A percentile compares a stretch with the other conserved stretches of the same genome.
These are phyloP conservation scores for Penicillium sp. DNA, from an alignment of 2,329 filamentous ascomycete genomes.

Conservation along the genomic window DNA sequence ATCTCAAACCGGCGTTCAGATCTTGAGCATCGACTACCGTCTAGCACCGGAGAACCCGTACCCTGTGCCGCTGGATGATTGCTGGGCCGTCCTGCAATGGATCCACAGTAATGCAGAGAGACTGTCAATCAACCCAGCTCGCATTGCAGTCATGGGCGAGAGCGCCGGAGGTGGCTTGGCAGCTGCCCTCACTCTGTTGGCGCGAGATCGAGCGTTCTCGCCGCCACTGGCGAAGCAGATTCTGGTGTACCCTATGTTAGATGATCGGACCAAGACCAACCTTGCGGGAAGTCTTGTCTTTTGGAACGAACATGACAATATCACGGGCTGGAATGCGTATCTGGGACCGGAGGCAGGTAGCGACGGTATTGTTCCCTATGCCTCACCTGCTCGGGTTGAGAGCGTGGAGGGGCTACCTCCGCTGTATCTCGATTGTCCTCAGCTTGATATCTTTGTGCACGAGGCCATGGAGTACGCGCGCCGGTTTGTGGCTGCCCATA, in stretches of 20 bases:
- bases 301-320: conserved; percentile 22
- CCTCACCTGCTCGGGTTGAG: conserved; percentile 37
- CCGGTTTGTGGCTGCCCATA: conserved; percentile 40
- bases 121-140: conserved; percentile 48
- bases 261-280: conserved; percentile 33
- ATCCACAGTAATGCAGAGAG: conserved; percentile 28
- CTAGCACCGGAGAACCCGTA: conserved; percentile 46
- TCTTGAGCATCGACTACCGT: conserved; percentile 46
- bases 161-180: conserved; percentile 61
- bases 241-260: conserved; percentile 47
- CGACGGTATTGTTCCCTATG: conserved; percentile 32
- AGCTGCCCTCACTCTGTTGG: conserved; percentile 55
- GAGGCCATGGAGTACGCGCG: conserved; percentile 43
- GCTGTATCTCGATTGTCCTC: conserved; percentile 45
- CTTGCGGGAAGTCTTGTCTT: conserved; percentile 14
- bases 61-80: conserved; percentile 42
- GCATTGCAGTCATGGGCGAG: conserved; percentile 57
- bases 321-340: conserved; percentile 24
- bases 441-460: conserved; percentile 47
- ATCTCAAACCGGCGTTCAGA: conserved; percentile 27
- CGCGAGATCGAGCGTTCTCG: conserved; percentile 35
- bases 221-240: conserved; percentile 41
- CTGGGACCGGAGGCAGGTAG: conserved; percentile 24
- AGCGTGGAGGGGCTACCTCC: conserved; percentile 42
- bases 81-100: conserved; percentile 42